Evolutionary conservation across 139 green algal genomes (phyloP).

Genomic region (Chlamydomonas sp.): DNA sequence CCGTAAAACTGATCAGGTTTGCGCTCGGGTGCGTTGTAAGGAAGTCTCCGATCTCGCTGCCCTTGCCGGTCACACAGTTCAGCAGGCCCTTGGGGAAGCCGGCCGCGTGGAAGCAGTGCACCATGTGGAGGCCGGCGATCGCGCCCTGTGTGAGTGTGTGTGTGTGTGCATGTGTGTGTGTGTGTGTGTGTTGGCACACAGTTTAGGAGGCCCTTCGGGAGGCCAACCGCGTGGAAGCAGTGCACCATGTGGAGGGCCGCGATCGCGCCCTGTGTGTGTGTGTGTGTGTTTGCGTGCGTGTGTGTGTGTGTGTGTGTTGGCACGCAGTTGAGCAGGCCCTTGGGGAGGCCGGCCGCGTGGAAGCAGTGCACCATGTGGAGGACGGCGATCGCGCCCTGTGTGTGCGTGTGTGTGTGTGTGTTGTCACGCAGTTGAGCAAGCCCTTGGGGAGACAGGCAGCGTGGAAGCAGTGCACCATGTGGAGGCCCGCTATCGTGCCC

Average conservation of each 20-base stretch:
- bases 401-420: too few species aligned
- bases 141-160: too few species aligned
- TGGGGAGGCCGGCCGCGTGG: constrained; percentile 69
- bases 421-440: constrained; percentile 75
- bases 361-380: constrained; percentile 90
- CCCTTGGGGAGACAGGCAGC: constrained; percentile 74
- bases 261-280: constrained; percentile 66
- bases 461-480: constrained; percentile 86
- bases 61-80: constrained; percentile 71
- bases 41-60: constrained; percentile 94
- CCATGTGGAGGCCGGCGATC: constrained; percentile 80
- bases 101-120: constrained; percentile 77
- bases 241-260: constrained; percentile 83
- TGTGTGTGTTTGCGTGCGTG: too few species aligned
- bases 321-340: constrained; percentile 69
- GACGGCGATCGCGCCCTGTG: constrained; percentile 64
- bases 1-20: constrained; percentile 88
- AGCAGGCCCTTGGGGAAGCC: constrained; percentile 62
- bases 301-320: too few species aligned
- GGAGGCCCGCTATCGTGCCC: constrained; percentile 70
- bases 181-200: too few species aligned
- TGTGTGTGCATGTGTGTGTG: too few species aligned
- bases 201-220: constrained; percentile 58
- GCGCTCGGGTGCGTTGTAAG: constrained; percentile 75
- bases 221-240: constrained; percentile 76